Base-by-base conservation (phyloP, 2,329 filamentous ascomycete species). In the Fusarium paranaense region DNA sequence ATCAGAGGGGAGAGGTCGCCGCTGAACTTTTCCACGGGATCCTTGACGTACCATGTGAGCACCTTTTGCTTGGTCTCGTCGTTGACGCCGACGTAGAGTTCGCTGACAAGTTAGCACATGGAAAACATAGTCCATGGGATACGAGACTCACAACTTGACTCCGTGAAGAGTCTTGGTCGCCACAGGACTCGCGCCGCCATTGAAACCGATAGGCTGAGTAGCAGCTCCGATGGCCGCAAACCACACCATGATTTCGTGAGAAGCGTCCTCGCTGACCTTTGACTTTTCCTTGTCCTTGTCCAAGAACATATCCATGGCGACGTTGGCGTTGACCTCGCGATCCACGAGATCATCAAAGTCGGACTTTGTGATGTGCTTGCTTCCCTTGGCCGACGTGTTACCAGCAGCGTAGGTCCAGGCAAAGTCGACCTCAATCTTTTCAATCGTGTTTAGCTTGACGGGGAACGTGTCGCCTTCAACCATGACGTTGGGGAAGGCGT, bases 261-360 rank as follows among this genome's bases (percentile, higher is more conserved):
- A 74, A 3, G 89, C 85, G 6, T 82, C 81, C 1, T 78, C 78
- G 47, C 83, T 86, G 78, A 86, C 78, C 50, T 78, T 67, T 0
- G 89, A 81, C 1, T 78, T 83, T 1, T 71, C 75, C 63, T 83
- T 77, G 76, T 88, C 83, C 30, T 74, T 77, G 71, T 89, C 88
- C 63, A 90, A 80, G 80, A 90, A 90, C 85, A 90, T 88, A 81
- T 90, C 89, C 69, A 90, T 82, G 38, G 88, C 88, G 37, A 90
- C 87, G 82, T 90, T 90, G 78, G 87, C 81, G 73, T 88, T 87
- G 67, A 89, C 79, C 0, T 77, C 70, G n/a, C 80, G 78, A 0
- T 79, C 68, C 4, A 69, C 76, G 14, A 89, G 79, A 0, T 78
- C 76, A 1, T 78, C 38, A 4, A 79, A 67, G 66, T 84, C 81